phyloP scores from a whole-genome alignment of 2,329 filamentous ascomycete genomes.

The Neophaeococcomyces aloes region DNA sequence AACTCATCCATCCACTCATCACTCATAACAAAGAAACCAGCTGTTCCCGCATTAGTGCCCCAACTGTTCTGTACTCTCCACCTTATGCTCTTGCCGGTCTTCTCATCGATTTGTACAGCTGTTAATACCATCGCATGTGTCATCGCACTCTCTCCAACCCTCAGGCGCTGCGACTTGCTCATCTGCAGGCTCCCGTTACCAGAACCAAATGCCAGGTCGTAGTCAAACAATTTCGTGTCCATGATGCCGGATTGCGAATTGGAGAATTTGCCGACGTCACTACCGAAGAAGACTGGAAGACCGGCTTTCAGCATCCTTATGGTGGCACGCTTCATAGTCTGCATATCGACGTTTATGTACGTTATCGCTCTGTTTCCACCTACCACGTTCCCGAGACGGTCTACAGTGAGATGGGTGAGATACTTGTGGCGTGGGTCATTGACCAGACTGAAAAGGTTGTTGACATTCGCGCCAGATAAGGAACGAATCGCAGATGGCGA shows the following conservation, averaged over 20 bases:
- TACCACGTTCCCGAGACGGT: constrained; percentile 69
- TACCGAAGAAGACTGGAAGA: constrained; percentile 77
- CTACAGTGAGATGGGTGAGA: constrained; percentile 61
- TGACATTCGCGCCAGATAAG: constrained; percentile 49
- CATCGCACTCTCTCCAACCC: constrained; percentile 69
- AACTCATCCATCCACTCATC: constrained; percentile 73
- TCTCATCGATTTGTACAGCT: constrained; percentile 63
- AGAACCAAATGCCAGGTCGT: constrained; percentile 60
- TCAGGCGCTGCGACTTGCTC: constrained; percentile 64
- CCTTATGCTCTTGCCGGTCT: constrained; percentile 46
- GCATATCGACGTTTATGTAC: constrained; percentile 74
- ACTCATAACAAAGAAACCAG: constrained; percentile 84
- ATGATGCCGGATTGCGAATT: constrained; percentile 61
- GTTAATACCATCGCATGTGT: constrained; percentile 90
- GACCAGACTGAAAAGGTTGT: constrained; percentile 66
- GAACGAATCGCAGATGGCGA: constrained; percentile 48
- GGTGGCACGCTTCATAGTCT: constrained; percentile 59
- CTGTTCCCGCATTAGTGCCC: constrained; percentile 58
- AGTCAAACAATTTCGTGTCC: constrained; percentile 67
- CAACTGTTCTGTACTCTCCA: constrained; percentile 87
- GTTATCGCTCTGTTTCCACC: constrained; percentile 59
- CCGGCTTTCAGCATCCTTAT: constrained; percentile 69
- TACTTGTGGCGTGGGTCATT: constrained; percentile 75
- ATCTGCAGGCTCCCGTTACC: constrained; percentile 58
- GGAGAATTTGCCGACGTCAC: constrained; percentile 75